These are phyloP conservation scores for Aspergillus saccharolyticus DNA, from an alignment of 495 filamentous ascomycete species.

Conservation along the genomic window DNA sequence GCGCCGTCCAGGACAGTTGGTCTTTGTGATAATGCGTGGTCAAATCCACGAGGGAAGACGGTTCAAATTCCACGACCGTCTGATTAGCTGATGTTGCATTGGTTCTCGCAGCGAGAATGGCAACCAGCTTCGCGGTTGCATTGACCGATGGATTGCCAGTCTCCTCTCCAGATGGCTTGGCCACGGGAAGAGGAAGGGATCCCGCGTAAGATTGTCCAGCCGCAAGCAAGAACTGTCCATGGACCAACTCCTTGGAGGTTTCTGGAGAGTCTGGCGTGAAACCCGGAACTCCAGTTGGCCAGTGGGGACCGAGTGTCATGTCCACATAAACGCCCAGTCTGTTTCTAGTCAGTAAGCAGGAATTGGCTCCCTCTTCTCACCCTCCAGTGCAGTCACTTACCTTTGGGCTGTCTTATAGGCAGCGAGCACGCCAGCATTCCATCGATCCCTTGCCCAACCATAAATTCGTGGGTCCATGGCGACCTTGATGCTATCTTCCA, in stretches of 20 bases:
- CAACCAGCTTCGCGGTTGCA: neutral
- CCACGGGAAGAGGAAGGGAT: constrained; percentile 1
- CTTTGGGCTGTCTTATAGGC: neutral
- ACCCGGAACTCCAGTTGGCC: constrained; percentile 3
- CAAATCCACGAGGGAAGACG: neutral
- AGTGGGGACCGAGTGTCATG: constrained; percentile 1
- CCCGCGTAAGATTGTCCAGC: neutral
- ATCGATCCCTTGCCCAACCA: neutral
- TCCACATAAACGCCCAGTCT: neutral
- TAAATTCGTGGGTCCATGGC: neutral
- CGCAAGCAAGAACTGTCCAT: neutral
- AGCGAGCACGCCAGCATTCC: neutral
- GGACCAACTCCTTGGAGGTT: constrained; percentile 1
- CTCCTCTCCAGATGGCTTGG: neutral
- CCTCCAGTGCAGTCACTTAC: neutral
- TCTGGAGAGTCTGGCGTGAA: constrained; percentile 2
- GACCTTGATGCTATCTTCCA: constrained; percentile 1
- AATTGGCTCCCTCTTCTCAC: no score
- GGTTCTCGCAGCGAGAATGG: neutral
- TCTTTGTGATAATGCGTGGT: neutral
- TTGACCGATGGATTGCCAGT: neutral
- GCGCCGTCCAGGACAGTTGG: neutral
- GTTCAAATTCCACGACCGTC: neutral
- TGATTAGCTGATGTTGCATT: neutral
- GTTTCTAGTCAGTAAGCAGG: no score